These are phyloP conservation scores for Amylostereum areolatum DNA, from an alignment of 1,284 basidiomycete species.

Conservation along the genomic window DNA sequence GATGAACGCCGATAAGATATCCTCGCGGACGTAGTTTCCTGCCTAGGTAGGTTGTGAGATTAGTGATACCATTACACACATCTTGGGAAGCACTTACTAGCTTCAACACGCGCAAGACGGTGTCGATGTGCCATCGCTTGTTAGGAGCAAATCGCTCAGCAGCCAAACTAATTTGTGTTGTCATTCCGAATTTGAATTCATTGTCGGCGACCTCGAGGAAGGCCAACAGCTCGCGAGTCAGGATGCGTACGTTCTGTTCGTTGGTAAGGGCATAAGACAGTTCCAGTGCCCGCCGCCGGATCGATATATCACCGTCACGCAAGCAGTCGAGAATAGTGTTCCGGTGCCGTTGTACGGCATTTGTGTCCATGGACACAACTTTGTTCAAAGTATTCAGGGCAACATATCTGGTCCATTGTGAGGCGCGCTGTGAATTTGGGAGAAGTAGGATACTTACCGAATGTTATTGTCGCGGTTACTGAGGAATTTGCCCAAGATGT, in stretches of 20 bases:
- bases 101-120: constrained; percentile 88
- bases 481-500: constrained; percentile 97
- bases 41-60: constrained; percentile 45
- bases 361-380: constrained; percentile 96
- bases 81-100: constrained; percentile 49
- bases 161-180: constrained; percentile 94
- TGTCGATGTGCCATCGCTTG: constrained; percentile 99
- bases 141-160: constrained; percentile 97
- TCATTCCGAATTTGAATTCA: constrained; percentile 98
- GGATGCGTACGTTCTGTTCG: constrained; percentile 89
- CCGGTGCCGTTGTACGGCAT: constrained; percentile 96
- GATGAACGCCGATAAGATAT: constrained; percentile 93
- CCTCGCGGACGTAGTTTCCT: constrained; percentile 98
- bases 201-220: constrained; percentile 99
- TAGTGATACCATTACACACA: neutral
- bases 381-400: constrained; percentile 98
- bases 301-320: constrained; percentile 98
- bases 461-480: constrained; percentile 99
- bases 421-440: neutral
- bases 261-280: constrained; percentile 98
- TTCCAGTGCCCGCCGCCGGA: constrained; percentile 92
- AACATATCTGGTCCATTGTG: constrained; percentile 67
- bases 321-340: constrained; percentile 98
- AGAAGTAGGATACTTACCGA: constrained; percentile 46
- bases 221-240: constrained; percentile 89